phyloP scores from a whole-genome alignment of 495 filamentous ascomycete genomes.

The Oidiodendron maius region DNA sequence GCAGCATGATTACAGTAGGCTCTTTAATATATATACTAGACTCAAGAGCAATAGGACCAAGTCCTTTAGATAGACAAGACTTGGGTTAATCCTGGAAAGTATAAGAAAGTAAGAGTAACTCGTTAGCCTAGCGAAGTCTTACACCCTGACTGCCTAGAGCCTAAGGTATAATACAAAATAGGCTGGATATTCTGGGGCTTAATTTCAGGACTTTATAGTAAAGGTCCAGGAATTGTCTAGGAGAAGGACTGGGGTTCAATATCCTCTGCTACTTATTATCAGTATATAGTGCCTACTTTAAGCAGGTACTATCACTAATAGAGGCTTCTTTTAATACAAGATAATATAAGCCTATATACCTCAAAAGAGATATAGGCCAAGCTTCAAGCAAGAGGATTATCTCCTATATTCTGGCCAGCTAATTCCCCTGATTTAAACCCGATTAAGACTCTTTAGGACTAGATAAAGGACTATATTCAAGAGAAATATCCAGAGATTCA shows the following conservation, averaged over 20 bases:
- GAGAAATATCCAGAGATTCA: constrained; percentile 3
- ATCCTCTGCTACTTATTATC: background rate
- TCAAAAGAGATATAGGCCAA: background rate
- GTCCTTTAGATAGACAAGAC: constrained; percentile 29
- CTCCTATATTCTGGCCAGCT: background rate
- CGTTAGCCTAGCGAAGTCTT: background rate
- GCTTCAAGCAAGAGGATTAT: background rate
- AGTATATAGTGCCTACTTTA: constrained; percentile 4
- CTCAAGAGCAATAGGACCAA: constrained; percentile 21
- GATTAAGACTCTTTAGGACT: constrained; percentile 8
- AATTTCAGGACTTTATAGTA: constrained; percentile 6
- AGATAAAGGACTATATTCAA: constrained; percentile 9
- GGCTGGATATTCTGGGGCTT: constrained; percentile 15
- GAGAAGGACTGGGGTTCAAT: constrained; percentile 14
- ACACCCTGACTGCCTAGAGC: background rate
- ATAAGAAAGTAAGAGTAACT: background rate
- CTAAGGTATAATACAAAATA: background rate
- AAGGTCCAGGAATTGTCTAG: constrained; percentile 6
- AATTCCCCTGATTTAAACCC: constrained; percentile 4
- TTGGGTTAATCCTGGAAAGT: constrained; percentile 17
- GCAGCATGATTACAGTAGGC: constrained; percentile 14
- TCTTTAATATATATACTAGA: constrained; percentile 16
- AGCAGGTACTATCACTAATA: too few species aligned
- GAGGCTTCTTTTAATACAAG: background rate
- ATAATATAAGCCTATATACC: constrained; percentile 1